Conservation (phyloP, 2,329 filamentous ascomycete genomes). For the Epichloe sibirici region DNA sequence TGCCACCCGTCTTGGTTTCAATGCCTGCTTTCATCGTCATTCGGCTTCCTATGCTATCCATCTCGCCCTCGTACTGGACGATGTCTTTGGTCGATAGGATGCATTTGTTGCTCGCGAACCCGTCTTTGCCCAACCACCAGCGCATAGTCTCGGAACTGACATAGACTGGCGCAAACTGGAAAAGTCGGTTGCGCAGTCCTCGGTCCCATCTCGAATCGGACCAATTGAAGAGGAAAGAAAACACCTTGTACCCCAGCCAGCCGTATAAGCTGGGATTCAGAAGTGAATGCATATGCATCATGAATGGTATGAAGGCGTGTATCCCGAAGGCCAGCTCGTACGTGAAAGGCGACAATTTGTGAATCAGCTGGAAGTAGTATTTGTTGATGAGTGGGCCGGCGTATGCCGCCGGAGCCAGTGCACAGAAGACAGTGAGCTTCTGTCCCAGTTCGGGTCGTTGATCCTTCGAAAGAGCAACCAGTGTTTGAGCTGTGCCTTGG, state of each 20-base stretch:
- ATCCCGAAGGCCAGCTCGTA: slow-evolving; percentile 83
- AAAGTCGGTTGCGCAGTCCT: slow-evolving; percentile 66
- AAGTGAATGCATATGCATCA: slow-evolving; percentile 70
- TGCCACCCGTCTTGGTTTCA: background rate
- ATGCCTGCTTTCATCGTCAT: background rate
- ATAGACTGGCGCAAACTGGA: slow-evolving; percentile 86
- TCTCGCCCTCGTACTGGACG: slow-evolving; percentile 45
- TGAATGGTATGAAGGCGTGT: slow-evolving; percentile 84
- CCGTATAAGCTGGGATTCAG: slow-evolving; percentile 61
- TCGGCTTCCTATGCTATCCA: slow-evolving; percentile 34
- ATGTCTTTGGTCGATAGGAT: slow-evolving; percentile 71
- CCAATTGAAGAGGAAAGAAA: slow-evolving; percentile 85
- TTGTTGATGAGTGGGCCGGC: slow-evolving; percentile 77
- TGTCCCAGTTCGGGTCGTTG: slow-evolving; percentile 76
- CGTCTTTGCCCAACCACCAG: slow-evolving; percentile 87
- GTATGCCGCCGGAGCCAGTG: slow-evolving; percentile 80
- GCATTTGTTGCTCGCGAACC: slow-evolving; percentile 69
- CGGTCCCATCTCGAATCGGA: slow-evolving; percentile 75
- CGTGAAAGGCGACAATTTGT: slow-evolving; percentile 58
- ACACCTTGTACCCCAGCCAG: slow-evolving; percentile 75
- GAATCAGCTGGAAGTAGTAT: slow-evolving; percentile 88
- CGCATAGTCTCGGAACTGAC: slow-evolving; percentile 83
- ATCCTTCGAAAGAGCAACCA: slow-evolving; percentile 80
- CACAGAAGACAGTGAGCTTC: slow-evolving; percentile 80
- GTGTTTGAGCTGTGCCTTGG: slow-evolving; percentile 80